Evolutionary conservation across 306 rosid genomes (phyloP).

Genomic region (Glycine tomentella): DNA sequence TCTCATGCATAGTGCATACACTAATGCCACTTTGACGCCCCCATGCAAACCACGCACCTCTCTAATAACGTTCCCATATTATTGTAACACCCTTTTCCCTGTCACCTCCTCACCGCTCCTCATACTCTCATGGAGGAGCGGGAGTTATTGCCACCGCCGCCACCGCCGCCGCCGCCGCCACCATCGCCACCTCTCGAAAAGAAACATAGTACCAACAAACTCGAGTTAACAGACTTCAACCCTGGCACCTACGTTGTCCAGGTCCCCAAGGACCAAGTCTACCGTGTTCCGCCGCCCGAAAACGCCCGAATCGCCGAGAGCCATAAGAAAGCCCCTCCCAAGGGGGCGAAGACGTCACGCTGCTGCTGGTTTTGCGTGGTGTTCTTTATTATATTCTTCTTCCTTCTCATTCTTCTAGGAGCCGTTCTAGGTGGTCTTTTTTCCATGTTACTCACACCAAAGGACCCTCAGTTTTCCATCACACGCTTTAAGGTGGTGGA

Average conservation of each 20-base stretch:
- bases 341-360: not conserved
- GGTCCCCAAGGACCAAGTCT: conserved; percentile 77
- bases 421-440: conserved; percentile 39
- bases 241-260: conserved; percentile 64
- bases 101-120: conserved; percentile 55
- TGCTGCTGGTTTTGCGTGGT: conserved; percentile 19
- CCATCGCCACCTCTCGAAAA: not conserved
- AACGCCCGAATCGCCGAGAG: conserved; percentile 56
- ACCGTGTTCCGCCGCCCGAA: conserved; percentile 62
- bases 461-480: conserved; percentile 52
- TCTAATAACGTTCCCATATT: conserved; percentile 22
- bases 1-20: conserved; percentile 37
- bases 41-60: conserved; percentile 43
- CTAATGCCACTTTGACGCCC: conserved; percentile 5
- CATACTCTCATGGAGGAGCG: conserved; percentile 84
- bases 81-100: conserved; percentile 26
- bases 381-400: conserved; percentile 19
- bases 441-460: conserved; percentile 24
- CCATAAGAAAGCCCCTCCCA: conserved; percentile 4
- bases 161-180: not conserved
- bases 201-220: not conserved
- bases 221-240: not conserved
- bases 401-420: conserved; percentile 26
- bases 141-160: conserved; percentile 26
- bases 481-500: conserved; percentile 23